Base-by-base conservation (phyloP, 768 basidiomycete genomes). In the Antrodiella citrinella region DNA sequence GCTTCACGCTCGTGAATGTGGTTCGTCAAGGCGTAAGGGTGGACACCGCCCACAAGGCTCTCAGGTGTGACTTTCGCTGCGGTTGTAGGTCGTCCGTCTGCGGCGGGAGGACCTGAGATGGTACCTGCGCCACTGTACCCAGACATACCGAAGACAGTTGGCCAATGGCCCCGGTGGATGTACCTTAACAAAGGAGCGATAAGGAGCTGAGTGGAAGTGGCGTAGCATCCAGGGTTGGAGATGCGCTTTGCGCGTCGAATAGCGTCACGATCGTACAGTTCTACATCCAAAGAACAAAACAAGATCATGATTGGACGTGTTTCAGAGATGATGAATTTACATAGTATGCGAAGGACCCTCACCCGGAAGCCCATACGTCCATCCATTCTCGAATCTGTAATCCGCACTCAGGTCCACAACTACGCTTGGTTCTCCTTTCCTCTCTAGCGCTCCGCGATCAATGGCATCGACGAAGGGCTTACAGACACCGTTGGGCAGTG, bases 341-440 rank as follows among this genome's bases (percentile, higher is more conserved):
- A 35, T 35, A 15, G 30, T 35, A 35, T 56, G 65, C 65, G 68
- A 66, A 68, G 70, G 63, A 61, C 58, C 72, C 92, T 91, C 79
- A 99, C 95, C 95, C 67, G 96, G 96, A 69, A 99, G 82, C 59
- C 96, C 96, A 65, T 99, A 99, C 56, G 88, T 88, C 96, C 96
- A 99, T 45, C 78, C 86, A 41, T 82, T 72, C 74, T 98, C 93
- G 66, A 98, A 98, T 57, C 96, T 75, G 67, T 91, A 92, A 67
- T 99, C 96, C 20, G 95, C 96, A 60, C 91, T 79, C 53, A 99
- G 69, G 64, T 99, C 96, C 30, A 98, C 84, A 30, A 98, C 71
- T 18, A 95, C 90, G 57, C 92, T 89, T 40, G 75, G 72, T 52
- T 72, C 69, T 24, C 65, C 66, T 47, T 66, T 68, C 54, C 81